Conservation (phyloP, 768 basidiomycete species). For the Podaxis sp. region DNA sequence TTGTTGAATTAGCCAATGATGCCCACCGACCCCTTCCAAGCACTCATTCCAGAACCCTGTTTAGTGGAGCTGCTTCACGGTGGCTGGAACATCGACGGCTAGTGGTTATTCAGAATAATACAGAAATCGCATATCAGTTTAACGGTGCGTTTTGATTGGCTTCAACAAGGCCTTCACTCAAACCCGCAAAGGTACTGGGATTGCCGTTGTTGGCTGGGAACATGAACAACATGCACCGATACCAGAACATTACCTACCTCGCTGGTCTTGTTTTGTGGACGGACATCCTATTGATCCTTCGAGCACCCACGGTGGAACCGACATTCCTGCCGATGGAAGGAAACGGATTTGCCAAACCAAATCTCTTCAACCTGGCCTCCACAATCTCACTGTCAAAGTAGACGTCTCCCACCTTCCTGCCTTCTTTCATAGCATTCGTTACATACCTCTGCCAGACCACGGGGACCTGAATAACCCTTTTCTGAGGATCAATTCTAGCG, state of each 20-base stretch:
- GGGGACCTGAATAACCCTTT: background rate
- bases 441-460: background rate
- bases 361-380: background rate
- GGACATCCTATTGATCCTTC: background rate
- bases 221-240: background rate
- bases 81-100: background rate
- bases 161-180: background rate
- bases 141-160: background rate
- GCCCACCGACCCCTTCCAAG: background rate
- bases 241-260: background rate
- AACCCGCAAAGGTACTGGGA: background rate
- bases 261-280: background rate
- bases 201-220: constrained; percentile 2
- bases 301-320: background rate
- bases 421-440: constrained; percentile 11
- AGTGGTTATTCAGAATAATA: background rate
- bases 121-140: background rate
- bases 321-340: constrained; percentile 6
- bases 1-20: too few species aligned
- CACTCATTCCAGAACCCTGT: background rate
- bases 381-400: background rate
- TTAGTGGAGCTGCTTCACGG: background rate
- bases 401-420: background rate
- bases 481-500: constrained; percentile 3
- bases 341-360: background rate